These are phyloP conservation scores for Chaetomium tenue DNA, from an alignment of 495 filamentous ascomycete species.

Conservation along the genomic window DNA sequence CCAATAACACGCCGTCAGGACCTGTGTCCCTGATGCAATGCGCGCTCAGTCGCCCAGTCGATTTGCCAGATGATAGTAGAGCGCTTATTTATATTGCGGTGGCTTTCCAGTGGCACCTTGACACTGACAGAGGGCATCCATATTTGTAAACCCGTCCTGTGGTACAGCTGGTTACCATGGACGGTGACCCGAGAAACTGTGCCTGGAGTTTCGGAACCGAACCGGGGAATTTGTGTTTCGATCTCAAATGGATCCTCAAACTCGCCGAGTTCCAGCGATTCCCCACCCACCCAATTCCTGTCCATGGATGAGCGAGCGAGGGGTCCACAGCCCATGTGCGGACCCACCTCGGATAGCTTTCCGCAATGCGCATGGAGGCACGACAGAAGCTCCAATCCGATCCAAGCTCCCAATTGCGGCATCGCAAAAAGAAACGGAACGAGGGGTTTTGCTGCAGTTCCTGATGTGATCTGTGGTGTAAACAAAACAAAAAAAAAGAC, in stretches of 20 bases:
- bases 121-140: not conserved
- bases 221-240: not conserved
- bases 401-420: not conserved
- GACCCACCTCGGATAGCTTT: not conserved
- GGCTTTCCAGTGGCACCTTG: not conserved
- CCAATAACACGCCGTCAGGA: slow-evolving; percentile 13
- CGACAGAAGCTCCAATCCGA: not conserved
- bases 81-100: slow-evolving; percentile 9
- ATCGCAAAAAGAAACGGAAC: not conserved
- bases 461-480: too few species aligned
- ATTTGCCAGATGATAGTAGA: not conserved
- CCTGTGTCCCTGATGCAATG: slow-evolving; percentile 3
- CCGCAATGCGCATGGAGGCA: not conserved
- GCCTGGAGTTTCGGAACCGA: not conserved
- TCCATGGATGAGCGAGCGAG: not conserved
- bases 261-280: not conserved
- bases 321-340: slow-evolving; percentile 5
- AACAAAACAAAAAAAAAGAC: too few species aligned
- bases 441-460: too few species aligned
- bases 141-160: too few species aligned
- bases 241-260: not conserved
- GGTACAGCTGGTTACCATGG: too few species aligned
- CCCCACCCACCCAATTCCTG: not conserved
- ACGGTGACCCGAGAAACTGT: not conserved
- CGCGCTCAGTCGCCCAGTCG: slow-evolving; percentile 4